Evolutionary conservation across 306 rosid species (phyloP).

Genomic region (Cucurbita moschata): DNA sequence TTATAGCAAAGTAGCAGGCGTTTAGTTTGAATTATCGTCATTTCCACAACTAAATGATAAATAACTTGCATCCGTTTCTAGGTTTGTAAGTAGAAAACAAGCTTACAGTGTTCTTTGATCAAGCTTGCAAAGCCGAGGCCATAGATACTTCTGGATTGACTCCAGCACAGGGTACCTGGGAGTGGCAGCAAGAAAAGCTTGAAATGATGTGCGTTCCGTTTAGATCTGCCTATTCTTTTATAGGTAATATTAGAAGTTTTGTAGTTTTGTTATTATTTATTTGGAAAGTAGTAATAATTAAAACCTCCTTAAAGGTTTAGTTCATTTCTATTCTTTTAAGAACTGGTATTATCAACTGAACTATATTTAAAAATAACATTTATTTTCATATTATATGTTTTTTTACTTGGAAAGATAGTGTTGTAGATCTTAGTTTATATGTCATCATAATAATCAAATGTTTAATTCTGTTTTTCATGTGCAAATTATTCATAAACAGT

Average conservation of each 20-base stretch:
- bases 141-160: slow-evolving; percentile 85
- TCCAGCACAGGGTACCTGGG: slow-evolving; percentile 92
- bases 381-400: neutral
- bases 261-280: neutral
- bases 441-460: neutral
- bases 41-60: neutral
- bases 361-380: neutral
- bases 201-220: neutral
- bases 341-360: neutral
- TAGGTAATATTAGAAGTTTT: slow-evolving; percentile 3
- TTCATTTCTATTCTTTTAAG: neutral
- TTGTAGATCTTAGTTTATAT: neutral
- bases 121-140: slow-evolving; percentile 99
- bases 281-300: neutral
- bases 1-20: neutral
- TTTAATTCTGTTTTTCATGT: neutral
- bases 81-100: neutral
- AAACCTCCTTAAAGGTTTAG: neutral
- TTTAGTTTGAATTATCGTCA: neutral
- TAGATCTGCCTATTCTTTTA: neutral
- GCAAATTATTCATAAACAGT: neutral
- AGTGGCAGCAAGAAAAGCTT: slow-evolving; percentile 16
- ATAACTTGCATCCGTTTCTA: neutral
- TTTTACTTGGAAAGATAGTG: neutral
- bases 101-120: slow-evolving; percentile 87